Evolutionary conservation across 139 green algal genomes (phyloP).

Genomic region (Volvox africanus): DNA sequence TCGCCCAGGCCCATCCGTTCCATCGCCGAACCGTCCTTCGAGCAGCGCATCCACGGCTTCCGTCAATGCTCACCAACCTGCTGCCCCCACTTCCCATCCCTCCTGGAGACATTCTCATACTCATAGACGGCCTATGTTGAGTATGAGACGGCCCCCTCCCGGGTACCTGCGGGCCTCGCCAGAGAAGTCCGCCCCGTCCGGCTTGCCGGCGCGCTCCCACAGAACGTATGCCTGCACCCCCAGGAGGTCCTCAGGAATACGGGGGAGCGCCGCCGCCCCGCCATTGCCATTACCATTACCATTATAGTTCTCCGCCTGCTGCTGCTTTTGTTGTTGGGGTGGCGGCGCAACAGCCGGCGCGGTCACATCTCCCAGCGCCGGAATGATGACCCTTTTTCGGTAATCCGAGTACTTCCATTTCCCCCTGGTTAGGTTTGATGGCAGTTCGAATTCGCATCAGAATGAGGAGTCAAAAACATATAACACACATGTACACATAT

Average conservation of each 20-base stretch:
- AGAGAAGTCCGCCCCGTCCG: slow-evolving; percentile 80
- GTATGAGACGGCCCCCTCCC: too few species aligned
- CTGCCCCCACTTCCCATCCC: too few species aligned
- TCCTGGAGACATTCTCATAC: too few species aligned
- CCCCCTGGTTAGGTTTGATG: slow-evolving; percentile 48
- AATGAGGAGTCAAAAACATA: too few species aligned
- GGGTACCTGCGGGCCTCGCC: slow-evolving; percentile 25
- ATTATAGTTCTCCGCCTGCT: neutral
- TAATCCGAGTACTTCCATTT: slow-evolving; percentile 69
- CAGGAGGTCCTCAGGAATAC: slow-evolving; percentile 75
- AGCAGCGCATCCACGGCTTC: too few species aligned
- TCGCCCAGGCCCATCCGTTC: too few species aligned
- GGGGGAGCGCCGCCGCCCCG: slow-evolving; percentile 1
- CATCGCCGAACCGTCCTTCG: too few species aligned
- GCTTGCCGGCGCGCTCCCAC: slow-evolving; percentile 87
- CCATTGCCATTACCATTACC: neutral
- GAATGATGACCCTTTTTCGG: slow-evolving; percentile 34
- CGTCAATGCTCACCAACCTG: too few species aligned
- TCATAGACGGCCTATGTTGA: too few species aligned
- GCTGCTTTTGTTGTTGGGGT: neutral
- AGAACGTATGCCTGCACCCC: slow-evolving; percentile 85
- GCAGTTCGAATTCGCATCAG: too few species aligned
- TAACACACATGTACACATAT: too few species aligned
- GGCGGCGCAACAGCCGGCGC: neutral
- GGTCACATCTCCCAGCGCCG: slow-evolving; percentile 1